Conservation (phyloP, 1,284 basidiomycete genomes). For the Polyporus tsugae region DNA sequence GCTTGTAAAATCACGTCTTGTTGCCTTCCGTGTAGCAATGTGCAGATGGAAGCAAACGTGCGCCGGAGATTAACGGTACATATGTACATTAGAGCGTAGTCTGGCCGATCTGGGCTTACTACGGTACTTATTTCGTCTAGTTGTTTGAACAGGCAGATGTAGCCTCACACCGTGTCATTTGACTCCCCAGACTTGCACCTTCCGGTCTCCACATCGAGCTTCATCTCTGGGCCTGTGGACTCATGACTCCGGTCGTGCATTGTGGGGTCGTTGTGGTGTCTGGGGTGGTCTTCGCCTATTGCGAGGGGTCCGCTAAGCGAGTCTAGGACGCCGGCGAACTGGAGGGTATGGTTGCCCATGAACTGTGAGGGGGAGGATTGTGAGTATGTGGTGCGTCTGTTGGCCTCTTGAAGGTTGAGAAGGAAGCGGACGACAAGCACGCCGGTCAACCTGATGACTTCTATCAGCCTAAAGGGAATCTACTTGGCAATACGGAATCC, state of each 20-base stretch:
- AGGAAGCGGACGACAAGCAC: neutral
- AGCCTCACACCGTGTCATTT: neutral
- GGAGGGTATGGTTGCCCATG: neutral
- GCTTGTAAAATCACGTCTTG: neutral
- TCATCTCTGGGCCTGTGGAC: neutral
- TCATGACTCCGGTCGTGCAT: neutral
- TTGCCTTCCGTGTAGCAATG: neutral
- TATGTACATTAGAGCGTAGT: no score
- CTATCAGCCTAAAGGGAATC: neutral
- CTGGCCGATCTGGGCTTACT: no score
- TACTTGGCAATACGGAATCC: neutral
- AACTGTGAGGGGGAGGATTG: neutral
- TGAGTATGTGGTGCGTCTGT: neutral
- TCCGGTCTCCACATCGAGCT: neutral
- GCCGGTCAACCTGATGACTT: neutral
- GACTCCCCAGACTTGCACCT: neutral
- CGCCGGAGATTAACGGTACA: no score
- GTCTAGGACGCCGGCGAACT: neutral
- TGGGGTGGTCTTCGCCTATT: neutral
- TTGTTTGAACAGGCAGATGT: neutral
- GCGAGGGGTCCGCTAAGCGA: neutral
- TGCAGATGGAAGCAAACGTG: neutral
- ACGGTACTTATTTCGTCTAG: no score
- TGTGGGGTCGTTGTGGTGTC: neutral
- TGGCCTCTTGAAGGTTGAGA: neutral